Base-by-base conservation (phyloP, 306 rosid genomes). In the Fagus sylvatica region DNA sequence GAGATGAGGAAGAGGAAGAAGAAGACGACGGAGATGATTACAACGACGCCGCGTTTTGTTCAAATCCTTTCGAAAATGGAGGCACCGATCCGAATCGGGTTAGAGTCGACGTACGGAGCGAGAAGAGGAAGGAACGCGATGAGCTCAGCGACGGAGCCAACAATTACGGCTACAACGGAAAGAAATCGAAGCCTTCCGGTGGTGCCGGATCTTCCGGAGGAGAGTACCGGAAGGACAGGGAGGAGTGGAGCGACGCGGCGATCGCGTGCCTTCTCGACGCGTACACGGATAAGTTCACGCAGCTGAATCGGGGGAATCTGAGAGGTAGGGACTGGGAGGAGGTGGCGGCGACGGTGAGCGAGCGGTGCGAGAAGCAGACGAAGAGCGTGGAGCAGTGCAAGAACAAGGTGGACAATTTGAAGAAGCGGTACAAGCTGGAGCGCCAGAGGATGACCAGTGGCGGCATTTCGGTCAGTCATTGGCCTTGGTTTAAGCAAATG, bases 401-500 rank as follows among this genome's bases (percentile, higher is more conserved):
- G 94, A 93, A 95, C 71, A 95, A 91, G 82, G 97, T 95, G 3
- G 98, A 95, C 80, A 95, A 95, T 74, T 76, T 95, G 76, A 95
- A 95, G 87, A 95, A 95, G 87, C 79, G 99, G 85, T 95, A 95
- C 78, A 95, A 93, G 81, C 81, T 95, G 42, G 98, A 95, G 85
- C 82, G 92, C 74, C 97, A 95, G 13, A 90, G 97, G 85, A 93
- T 93, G 93, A 95, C 17, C 77, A 91, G 75, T 80, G 95, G 93
- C 15, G 87, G 93, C 79, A 74, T 89, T 48, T 87, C 98, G 8
- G 72, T 77, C 15, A 93, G 94, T 71, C 97, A 91, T 69, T 93
- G 99, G 99, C 99, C 97, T 76, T 95, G 99, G 99, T 95, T 88
- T 74, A 91, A 91, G 86, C 88, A 89, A 71, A 89, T 95, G 97